Evolutionary conservation across 805 yeast genomes (phyloP).

Genomic region (Saccharomycopsis selenospora): DNA sequence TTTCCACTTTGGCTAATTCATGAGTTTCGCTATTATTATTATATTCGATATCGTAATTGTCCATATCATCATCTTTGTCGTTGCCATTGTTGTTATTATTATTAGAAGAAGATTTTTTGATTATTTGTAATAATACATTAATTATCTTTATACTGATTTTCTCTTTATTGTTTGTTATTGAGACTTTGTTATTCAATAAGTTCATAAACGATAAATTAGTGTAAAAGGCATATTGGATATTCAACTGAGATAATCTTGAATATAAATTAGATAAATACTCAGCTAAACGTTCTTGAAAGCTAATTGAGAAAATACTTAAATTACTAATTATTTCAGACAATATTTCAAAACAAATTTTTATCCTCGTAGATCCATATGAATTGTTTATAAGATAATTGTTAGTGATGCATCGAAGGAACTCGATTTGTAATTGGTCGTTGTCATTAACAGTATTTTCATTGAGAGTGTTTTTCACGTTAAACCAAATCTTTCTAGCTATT

Average conservation of each 20-base stretch:
- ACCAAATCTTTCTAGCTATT: conserved; percentile 17
- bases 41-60: too few species aligned
- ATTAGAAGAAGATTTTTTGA: too few species aligned
- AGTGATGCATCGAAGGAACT: conserved; percentile 3
- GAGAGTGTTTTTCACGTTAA: not conserved
- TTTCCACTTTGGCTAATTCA: too few species aligned
- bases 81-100: too few species aligned
- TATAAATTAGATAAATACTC: conserved; percentile 4
- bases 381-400: conserved; percentile 2
- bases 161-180: too few species aligned
- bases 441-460: not conserved
- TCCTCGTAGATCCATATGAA: not conserved
- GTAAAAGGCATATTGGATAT: conserved; percentile 1
- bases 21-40: too few species aligned
- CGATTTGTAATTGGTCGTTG: not conserved
- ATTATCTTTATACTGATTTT: too few species aligned
- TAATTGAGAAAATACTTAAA: not conserved
- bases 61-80: too few species aligned
- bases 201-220: conserved; percentile 2
- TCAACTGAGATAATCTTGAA: not conserved
- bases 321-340: conserved; percentile 5
- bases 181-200: not conserved
- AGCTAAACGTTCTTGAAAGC: conserved; percentile 7
- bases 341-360: conserved; percentile 9
- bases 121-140: too few species aligned